Evolutionary conservation across 208 protist species (phyloP).

Genomic region (Wallacemonas rigidus): DNA sequence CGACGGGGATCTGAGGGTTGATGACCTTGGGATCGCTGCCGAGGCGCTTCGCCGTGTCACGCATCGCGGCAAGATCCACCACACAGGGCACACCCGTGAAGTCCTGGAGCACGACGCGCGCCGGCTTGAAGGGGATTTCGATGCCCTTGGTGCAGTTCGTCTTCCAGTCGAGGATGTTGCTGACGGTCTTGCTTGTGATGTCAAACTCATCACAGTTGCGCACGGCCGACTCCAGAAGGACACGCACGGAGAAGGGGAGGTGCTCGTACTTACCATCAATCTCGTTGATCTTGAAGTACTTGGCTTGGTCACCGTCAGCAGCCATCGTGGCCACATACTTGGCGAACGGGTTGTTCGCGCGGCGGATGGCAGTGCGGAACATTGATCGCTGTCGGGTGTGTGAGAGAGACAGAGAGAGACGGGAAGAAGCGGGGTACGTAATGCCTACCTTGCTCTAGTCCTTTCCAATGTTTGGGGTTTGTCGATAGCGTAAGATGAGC

Average conservation of each 20-base stretch:
- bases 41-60: constrained; percentile 91
- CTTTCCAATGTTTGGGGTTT: too few species aligned
- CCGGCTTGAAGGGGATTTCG: constrained; percentile 96
- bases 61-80: constrained; percentile 96
- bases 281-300: constrained; percentile 88
- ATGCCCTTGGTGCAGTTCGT: constrained; percentile 86
- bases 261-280: constrained; percentile 76
- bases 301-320: constrained; percentile 49
- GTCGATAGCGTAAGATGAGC: too few species aligned
- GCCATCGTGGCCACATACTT: constrained; percentile 68
- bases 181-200: constrained; percentile 89
- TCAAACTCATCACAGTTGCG: constrained; percentile 96
- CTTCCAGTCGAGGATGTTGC: constrained; percentile 95
- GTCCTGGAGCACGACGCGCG: constrained; percentile 96
- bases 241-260: constrained; percentile 95
- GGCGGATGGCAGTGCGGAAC: constrained; percentile 46
- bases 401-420: too few species aligned
- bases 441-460: too few species aligned
- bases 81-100: constrained; percentile 96
- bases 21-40: constrained; percentile 93
- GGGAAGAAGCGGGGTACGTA: too few species aligned
- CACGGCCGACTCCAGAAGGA: constrained; percentile 95
- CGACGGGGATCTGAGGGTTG: constrained; percentile 96
- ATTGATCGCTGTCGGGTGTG: constrained; percentile 22
- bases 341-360: constrained; percentile 72